Evolutionary conservation across 78 protist species (phyloP).

Genomic region (Dictyostelium brefeldianum): DNA sequence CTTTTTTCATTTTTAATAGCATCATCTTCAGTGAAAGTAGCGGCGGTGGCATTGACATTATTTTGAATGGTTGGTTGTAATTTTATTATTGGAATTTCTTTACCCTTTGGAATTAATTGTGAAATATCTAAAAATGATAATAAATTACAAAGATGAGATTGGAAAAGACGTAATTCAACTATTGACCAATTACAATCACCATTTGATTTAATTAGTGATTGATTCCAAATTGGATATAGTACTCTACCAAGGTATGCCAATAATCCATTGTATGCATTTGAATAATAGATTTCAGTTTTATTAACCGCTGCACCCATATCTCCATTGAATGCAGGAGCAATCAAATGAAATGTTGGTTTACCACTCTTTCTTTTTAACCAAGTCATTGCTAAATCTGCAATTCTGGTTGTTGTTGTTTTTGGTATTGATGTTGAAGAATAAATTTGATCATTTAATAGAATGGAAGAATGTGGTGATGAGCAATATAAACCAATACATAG

Average conservation of each 20-base stretch:
- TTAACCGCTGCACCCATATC: constrained; percentile 66
- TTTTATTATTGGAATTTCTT: constrained; percentile 24
- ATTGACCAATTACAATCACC: constrained; percentile 20
- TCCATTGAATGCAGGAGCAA: background rate
- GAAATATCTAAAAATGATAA: constrained; percentile 56
- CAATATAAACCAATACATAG: constrained; percentile 53
- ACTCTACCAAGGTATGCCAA: constrained; percentile 19
- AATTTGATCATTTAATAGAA: constrained; percentile 13
- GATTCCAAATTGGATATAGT: constrained; percentile 24
- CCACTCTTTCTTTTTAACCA: constrained; percentile 45
- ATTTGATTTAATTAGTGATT: background rate
- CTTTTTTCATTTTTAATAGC: constrained; percentile 35
- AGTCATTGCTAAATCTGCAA: constrained; percentile 47
- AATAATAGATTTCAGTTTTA: constrained; percentile 9
- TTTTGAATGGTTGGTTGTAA: background rate
- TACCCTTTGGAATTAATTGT: constrained; percentile 9
- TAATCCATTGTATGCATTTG: constrained; percentile 35
- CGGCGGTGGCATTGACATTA: background rate
- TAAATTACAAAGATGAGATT: constrained; percentile 36
- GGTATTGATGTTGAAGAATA: constrained; percentile 2
- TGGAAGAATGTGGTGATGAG: constrained; percentile 20
- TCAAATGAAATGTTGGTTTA: constrained; percentile 5
- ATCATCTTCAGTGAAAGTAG: background rate
- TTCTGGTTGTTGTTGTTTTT: constrained; percentile 25
- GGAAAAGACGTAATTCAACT: constrained; percentile 11